Percentiles rank a stretch among this genome's conserved stretches.
Evolutionary conservation across 73 alveolate species (phyloP).

Genomic region (Tetrahymena malaccensis): DNA sequence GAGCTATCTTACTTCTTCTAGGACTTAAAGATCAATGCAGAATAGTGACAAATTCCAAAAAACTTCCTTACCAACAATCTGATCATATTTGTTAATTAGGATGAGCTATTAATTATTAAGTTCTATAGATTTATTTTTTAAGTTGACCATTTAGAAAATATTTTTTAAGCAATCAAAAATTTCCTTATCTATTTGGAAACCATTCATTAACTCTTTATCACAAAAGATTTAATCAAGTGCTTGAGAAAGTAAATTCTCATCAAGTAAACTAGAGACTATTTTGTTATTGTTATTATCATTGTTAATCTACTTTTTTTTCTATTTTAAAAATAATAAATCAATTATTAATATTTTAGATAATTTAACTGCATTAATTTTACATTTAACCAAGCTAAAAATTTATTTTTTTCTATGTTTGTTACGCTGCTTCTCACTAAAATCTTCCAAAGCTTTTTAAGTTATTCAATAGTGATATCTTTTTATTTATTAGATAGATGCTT

Average conservation of each 20-base stretch:
- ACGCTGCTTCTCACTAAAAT: not conserved
- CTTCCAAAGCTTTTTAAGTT: not conserved
- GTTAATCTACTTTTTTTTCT: not conserved
- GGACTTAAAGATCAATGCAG: not conserved
- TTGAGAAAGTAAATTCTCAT: not conserved
- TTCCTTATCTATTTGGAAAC: not conserved
- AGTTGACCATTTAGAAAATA: not conserved
- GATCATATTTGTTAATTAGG: not conserved
- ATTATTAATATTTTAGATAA: no score
- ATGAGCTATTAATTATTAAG: not conserved
- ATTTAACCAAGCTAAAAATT: not conserved
- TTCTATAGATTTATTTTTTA: not conserved
- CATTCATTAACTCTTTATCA: not conserved
- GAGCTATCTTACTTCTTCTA: not conserved
- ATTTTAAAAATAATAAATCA: not conserved
- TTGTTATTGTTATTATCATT: not conserved
- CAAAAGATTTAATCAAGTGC: not conserved
- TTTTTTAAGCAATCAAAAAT: not conserved
- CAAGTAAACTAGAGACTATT: not conserved
- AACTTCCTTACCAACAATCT: not conserved
- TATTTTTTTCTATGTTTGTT: not conserved
- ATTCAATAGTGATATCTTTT: not conserved
- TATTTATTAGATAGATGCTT: not conserved
- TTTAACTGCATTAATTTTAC: no score
- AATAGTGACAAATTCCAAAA: not conserved